Base-by-base conservation (phyloP, 495 filamentous ascomycete species). In the Penicillium turbatum region DNA sequence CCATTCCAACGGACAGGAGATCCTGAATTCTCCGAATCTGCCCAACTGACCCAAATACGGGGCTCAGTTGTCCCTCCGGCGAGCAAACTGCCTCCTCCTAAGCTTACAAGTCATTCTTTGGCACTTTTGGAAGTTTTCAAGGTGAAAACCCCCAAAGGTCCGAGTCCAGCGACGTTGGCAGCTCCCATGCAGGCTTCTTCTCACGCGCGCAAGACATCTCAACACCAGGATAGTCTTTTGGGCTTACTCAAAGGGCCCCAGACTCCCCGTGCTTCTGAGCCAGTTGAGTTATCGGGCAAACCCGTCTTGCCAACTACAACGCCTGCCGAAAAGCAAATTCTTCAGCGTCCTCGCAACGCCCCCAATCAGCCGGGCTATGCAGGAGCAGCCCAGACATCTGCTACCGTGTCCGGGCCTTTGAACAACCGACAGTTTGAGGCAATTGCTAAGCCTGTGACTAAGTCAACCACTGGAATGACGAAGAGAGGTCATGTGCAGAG, bases 101-200 rank as follows among this genome's bases (percentile, higher is more conserved):
- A 85, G 59, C 74, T 90, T 35, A 86, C 71, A 8, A 78, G 72
- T 35, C 86, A 90, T 62, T 81, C 83, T 5, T 70, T 83, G 47
- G 77, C 82, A 26, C 64, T 90, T 6, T 67, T 90, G 39, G 84
- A 79, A 61, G 75, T 83, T 2, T 86, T 89, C 66, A 89, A 85
- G 64, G 67, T 67, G 16, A 66, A 72, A 32, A 62, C 70, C 3
- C 61, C 70, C 1, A 65, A 69, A 13, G 59, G 63, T 10, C 51
- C 65, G 11, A 55, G 64, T 27, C 65, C 75, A 37, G 64, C 62
- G 6, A 56, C 64, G 41, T 61, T 66, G 6, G 54, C 71, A 16
- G 48, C 62, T 35, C 48, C 67, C 29, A 42, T 55, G 30, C 52
- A 66, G 15, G 56, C 44, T 2, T 48, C 54, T 15, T 36, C 54